Base-by-base conservation (phyloP, 768 basidiomycete genomes). In the Collybia sp. region DNA sequence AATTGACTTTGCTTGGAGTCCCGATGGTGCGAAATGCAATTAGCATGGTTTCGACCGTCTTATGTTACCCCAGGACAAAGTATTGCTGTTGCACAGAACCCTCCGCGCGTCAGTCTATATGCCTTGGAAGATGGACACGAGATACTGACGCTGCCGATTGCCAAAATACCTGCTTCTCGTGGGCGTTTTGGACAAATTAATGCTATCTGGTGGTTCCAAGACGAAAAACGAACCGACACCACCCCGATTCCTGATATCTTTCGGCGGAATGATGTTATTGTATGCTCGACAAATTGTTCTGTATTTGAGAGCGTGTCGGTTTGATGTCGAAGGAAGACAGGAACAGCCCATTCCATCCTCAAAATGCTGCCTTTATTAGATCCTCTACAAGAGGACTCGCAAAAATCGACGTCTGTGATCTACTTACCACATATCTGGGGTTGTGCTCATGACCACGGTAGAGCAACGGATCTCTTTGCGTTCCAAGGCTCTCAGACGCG, bases 401-500 rank as follows among this genome's bases (percentile, higher is more conserved):
- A 82, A 54, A 76, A 78, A 48, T 60, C 79, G 55, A 84, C 80
- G 88, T 90, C 57, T 52, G 79, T 67, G 43, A 43, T 51, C 41
- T 30, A 18, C 43, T 46, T 32, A 39, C 49, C 15, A 32, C 37
- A 46, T 31, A n/a, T 45, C 30, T 30, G 39, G 46, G 46, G 33
- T 31, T 43, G 41, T 36, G 51, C 61, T 60, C 31, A 57, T 37
- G 17, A 39, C 19, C 43, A 12, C 38, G 43, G 45, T 61, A 91
- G 89, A 46, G 83, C 84, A 6, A 82, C 82, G 45, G 84, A 90
- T 65, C 65, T 91, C 34, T 92, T 92, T 60, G 83, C 86, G 34
- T 89, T 90, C 58, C 84, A 88, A 65, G 82, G 80, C 33, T 77
- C 79, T 9, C 79, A 82, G 45, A 78, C 76, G 12, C 76, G 72